Base-by-base conservation (phyloP, 768 basidiomycete genomes). In the Cyclocybe cylindracea region DNA sequence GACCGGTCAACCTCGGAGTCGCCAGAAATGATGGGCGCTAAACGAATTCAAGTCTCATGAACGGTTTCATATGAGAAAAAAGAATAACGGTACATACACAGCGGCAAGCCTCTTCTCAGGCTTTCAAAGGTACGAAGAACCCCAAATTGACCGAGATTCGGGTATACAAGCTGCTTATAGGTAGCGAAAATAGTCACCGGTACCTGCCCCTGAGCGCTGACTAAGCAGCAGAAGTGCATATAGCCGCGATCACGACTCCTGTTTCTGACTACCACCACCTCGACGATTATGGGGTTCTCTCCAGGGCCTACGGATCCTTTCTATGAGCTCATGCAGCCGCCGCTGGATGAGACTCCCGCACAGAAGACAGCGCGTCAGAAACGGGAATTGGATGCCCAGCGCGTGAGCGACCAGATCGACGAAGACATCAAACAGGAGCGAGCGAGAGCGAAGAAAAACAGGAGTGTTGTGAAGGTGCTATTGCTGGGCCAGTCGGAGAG, bases 401-500 rank as follows among this genome's bases (percentile, higher is more conserved):
- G 70, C 37, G 64, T 69, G 32, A 82, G 74, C 60, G 80, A 85
- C 65, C 73, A 68, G 46, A 86, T 87, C 55, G 85, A 87, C 67
- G 81, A 84, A 36, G 71, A 76, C 55, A 75, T 87, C 50, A 80
- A 77, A 54, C 71, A 66, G 42, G 80, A 84, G 58, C 69, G 68
- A 18, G 72, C 59, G 2, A 66, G 61, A 1, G 66, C 72, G 39
- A 81, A 73, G 66, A 78, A 73, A 56, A 69, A 76, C 42, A 74
- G 70, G 48, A 70, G 73, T 55, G 66, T 79, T 18, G 70, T 86
- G 47, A 85, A 82, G 57, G 71, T 87, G 35, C 65, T 87, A 2
- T 57, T 87, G 2, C 68, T 87, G n/a, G 86, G 86, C 29, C 84
- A 85, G 59, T 77, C 83, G 35, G 85, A 85, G 66, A 84, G 83